Conservation (phyloP, 2,329 filamentous ascomycete genomes). For the Aspergillus viridinutans region DNA sequence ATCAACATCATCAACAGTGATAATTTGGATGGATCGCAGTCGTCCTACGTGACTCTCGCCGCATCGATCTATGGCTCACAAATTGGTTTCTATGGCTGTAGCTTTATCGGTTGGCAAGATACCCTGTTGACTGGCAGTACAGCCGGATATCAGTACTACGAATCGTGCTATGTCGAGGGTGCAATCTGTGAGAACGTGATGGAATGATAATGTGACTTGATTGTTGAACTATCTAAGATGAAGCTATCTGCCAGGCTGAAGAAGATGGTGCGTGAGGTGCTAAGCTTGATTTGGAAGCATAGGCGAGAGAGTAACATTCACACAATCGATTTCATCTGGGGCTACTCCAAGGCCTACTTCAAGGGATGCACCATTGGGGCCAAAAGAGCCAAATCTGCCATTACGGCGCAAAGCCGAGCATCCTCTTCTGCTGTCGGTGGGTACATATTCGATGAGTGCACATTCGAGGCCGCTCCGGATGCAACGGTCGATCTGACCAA, state of each 20-base stretch:
- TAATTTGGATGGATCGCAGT: slow-evolving; percentile 23
- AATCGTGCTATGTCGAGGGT: slow-evolving; percentile 42
- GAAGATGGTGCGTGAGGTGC: too few species aligned
- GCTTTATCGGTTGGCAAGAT: slow-evolving; percentile 49
- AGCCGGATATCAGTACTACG: slow-evolving; percentile 45
- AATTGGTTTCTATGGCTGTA: slow-evolving; percentile 45
- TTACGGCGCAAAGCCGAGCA: slow-evolving; percentile 15
- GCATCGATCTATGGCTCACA: slow-evolving; percentile 10
- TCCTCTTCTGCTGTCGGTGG: slow-evolving; percentile 15
- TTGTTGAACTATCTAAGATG: too few species aligned
- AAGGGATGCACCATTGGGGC: slow-evolving; percentile 27
- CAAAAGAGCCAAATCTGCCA: slow-evolving; percentile 23
- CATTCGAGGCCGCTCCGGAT: slow-evolving; percentile 23
- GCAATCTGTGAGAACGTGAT: too few species aligned
- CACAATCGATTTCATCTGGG: slow-evolving; percentile 50
- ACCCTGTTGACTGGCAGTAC: slow-evolving; percentile 46
- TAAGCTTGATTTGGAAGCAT: too few species aligned
- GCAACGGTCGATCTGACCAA: slow-evolving; percentile 14
- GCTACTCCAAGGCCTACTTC: slow-evolving; percentile 25
- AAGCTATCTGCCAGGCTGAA: too few species aligned
- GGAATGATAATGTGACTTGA: too few species aligned
- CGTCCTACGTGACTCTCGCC: slow-evolving; percentile 16
- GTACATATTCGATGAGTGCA: slow-evolving; percentile 24
- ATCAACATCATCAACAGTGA: slow-evolving; percentile 19
- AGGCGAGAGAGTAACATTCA: too few species aligned